Conservation (phyloP, 441 rosid species). For the Raphanus hybrid region DNA sequence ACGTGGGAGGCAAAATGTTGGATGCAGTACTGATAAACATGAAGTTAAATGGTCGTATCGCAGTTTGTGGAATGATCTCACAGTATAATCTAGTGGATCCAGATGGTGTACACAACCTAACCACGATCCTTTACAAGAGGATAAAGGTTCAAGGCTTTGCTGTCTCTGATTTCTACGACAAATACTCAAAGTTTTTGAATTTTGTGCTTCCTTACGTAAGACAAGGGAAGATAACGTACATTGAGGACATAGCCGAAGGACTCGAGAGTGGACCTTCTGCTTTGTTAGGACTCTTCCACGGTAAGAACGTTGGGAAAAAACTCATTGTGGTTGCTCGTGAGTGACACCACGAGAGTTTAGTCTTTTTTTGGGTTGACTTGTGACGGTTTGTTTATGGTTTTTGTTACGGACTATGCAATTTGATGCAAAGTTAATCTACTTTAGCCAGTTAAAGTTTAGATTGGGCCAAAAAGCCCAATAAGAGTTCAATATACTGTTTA, state of each 20-base stretch:
- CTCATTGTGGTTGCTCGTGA: conserved; percentile 34
- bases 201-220: conserved; percentile 38
- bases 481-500: background rate
- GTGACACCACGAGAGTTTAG: background rate
- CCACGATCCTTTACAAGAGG: conserved; percentile 28
- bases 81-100: conserved; percentile 30
- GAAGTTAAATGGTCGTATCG: conserved; percentile 44
- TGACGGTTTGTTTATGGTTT: background rate
- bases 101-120: conserved; percentile 45
- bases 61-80: conserved; percentile 50
- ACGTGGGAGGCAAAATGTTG: conserved; percentile 79
- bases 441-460: background rate
- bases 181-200: conserved; percentile 32
- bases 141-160: conserved; percentile 35
- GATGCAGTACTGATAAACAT: conserved; percentile 71
- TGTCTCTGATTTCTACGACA: conserved; percentile 26
- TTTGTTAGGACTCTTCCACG: conserved; percentile 35
- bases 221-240: conserved; percentile 30
- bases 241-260: conserved; percentile 36
- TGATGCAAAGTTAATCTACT: background rate
- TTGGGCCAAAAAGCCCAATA: conserved; percentile 19
- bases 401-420: background rate
- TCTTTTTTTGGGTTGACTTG: background rate
- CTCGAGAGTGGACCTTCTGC: conserved; percentile 39
- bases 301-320: conserved; percentile 37